A percentile compares a stretch with the other conserved stretches of the same genome.
Conservation (phyloP, 208 protist species). For the Leishmania arabica region DNA sequence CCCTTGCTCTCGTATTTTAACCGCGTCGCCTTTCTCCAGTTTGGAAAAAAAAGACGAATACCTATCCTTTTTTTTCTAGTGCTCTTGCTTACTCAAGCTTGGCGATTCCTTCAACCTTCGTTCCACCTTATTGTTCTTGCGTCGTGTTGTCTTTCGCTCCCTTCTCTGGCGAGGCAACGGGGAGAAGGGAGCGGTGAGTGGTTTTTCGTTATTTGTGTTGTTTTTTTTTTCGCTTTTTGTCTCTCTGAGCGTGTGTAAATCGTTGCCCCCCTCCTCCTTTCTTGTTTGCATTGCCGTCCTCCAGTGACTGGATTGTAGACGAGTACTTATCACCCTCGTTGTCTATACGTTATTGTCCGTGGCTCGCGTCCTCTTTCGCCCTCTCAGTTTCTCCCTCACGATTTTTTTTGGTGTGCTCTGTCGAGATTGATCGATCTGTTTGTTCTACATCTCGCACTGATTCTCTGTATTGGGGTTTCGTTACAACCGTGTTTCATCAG, state of each 20-base stretch:
- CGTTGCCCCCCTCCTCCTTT: not conserved
- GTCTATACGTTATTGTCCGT: not conserved
- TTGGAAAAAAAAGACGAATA: not conserved
- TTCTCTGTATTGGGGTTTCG: not conserved
- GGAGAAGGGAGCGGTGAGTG: not conserved
- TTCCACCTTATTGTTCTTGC: not conserved
- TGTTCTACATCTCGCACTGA: not conserved
- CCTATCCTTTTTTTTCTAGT: too few species aligned
- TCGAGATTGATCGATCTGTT: not conserved
- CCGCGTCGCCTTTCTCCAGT: not conserved
- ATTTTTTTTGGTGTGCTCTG: not conserved
- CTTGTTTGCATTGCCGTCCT: not conserved
- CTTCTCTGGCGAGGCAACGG: not conserved
- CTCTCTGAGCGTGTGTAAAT: too few species aligned
- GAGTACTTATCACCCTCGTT: not conserved
- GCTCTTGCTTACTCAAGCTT: too few species aligned
- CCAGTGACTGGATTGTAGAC: not conserved
- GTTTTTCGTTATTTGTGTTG: not conserved
- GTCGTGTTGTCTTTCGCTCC: not conserved
- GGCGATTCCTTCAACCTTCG: too few species aligned
- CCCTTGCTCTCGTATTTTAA: not conserved
- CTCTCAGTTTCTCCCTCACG: not conserved
- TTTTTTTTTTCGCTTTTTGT: not conserved
- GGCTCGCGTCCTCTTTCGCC: not conserved
- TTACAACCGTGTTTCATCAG: not conserved